These are phyloP conservation scores for Melampsora larici-populina DNA, from an alignment of 1,284 basidiomycete genomes.

Conservation along the genomic window DNA sequence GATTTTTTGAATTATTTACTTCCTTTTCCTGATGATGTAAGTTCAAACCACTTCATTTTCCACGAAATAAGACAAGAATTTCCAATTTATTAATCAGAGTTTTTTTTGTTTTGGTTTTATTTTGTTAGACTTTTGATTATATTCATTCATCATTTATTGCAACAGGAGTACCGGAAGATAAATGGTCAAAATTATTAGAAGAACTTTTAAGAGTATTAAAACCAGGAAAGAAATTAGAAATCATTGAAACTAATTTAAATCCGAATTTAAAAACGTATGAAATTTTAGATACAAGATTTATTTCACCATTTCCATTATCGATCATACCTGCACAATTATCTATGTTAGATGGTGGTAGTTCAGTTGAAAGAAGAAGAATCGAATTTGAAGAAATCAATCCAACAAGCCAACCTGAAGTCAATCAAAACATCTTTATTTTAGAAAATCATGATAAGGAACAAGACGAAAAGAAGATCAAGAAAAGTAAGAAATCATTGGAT, in stretches of 20 bases:
- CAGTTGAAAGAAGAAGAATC: too few relatives aligned
- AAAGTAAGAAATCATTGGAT: too few relatives aligned
- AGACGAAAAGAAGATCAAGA: too few relatives aligned
- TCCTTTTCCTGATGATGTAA: slow-evolving; percentile 24
- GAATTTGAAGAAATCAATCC: too few relatives aligned
- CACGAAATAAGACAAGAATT: too few relatives aligned
- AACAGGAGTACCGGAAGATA: slow-evolving; percentile 21
- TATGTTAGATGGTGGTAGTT: not conserved
- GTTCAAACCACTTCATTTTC: too few relatives aligned
- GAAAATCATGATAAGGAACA: too few relatives aligned
- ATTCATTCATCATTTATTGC: slow-evolving; percentile 31
- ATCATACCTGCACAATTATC: slow-evolving; percentile 22
- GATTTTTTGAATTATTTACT: slow-evolving; percentile 17
- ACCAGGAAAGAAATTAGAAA: slow-evolving; percentile 1
- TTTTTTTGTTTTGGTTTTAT: not conserved
- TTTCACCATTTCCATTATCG: slow-evolving; percentile 26
- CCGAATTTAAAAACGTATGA: slow-evolving; percentile 3
- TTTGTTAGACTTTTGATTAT: slow-evolving; percentile 26
- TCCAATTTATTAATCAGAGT: too few relatives aligned
- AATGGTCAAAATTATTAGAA: slow-evolving; percentile 19
- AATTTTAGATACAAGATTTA: slow-evolving; percentile 15
- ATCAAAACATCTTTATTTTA: too few relatives aligned
- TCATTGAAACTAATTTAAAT: slow-evolving; percentile 14
- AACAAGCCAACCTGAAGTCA: too few relatives aligned
- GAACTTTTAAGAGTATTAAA: slow-evolving; percentile 28